phyloP scores from a whole-genome alignment of 805 yeast species.

The Isabelozyma heimii region DNA sequence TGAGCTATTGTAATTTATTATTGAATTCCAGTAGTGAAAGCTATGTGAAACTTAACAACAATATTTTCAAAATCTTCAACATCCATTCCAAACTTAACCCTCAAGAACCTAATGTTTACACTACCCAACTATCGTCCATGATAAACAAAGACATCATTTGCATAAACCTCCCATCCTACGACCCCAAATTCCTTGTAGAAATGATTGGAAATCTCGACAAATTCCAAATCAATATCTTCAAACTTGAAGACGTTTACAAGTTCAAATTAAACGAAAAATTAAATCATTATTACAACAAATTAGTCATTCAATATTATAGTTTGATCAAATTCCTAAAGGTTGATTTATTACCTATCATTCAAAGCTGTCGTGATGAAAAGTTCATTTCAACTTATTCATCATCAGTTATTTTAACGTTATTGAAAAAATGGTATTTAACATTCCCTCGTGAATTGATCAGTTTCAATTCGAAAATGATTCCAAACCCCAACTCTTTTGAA shows the following conservation, averaged over 20 bases:
- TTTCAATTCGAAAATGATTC: neutral
- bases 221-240: neutral
- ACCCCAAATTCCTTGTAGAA: constrained; percentile 18
- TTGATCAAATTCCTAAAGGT: constrained; percentile 13
- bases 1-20: constrained; percentile 4
- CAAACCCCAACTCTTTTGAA: neutral
- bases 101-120: neutral
- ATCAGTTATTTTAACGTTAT: constrained; percentile 10
- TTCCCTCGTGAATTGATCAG: constrained; percentile 16
- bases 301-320: constrained; percentile 10
- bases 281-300: constrained; percentile 1
- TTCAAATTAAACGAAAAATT: neutral
- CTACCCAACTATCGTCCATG: neutral
- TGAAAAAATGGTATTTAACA: constrained; percentile 17
- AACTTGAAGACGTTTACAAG: neutral
- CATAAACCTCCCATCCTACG: constrained; percentile 21
- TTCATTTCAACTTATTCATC: constrained; percentile 18
- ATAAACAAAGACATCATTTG: constrained; percentile 5
- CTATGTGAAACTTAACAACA: constrained; percentile 7
- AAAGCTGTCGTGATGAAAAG: constrained; percentile 8
- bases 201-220: constrained; percentile 9
- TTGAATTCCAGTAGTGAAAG: constrained; percentile 9
- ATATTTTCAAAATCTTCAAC: constrained; percentile 4
- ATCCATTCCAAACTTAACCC: constrained; percentile 1
- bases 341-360: constrained; percentile 14